Percentiles rank a stretch among this genome's conserved stretches.
Evolutionary conservation across 192 early-diverging fungal species (phyloP).

Genomic region (Glomus cerebriforme): DNA sequence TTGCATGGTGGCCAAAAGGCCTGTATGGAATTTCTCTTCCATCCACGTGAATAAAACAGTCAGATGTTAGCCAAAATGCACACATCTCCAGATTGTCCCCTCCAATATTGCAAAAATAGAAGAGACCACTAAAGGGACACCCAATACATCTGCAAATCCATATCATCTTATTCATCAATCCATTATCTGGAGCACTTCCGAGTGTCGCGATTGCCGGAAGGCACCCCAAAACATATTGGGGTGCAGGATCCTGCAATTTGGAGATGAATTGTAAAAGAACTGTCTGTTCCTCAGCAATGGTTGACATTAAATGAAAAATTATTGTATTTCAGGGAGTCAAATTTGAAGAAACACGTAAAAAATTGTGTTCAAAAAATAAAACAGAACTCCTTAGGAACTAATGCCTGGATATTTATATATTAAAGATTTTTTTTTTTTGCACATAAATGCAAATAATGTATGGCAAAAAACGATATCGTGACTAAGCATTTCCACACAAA

Average conservation of each 20-base stretch:
- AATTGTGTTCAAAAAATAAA: too few relatives aligned
- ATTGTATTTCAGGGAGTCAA: too few relatives aligned
- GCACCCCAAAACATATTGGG: not conserved
- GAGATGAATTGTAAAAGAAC: too few relatives aligned
- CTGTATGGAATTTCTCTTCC: not conserved
- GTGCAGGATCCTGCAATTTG: constrained; percentile 1
- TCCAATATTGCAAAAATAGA: not conserved
- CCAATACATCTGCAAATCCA: not conserved
- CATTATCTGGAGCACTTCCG: not conserved
- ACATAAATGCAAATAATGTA: too few relatives aligned
- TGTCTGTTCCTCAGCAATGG: too few relatives aligned
- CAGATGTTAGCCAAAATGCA: not conserved
- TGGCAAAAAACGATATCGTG: too few relatives aligned
- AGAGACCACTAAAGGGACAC: not conserved
- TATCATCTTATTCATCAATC: not conserved
- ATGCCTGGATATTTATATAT: too few relatives aligned
- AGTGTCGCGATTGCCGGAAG: not conserved
- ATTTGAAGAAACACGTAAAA: too few relatives aligned
- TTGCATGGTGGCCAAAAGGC: not conserved
- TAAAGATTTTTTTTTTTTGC: too few relatives aligned
- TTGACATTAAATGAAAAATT: too few relatives aligned
- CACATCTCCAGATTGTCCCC: not conserved
- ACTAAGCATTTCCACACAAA: too few relatives aligned
- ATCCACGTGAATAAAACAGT: not conserved
- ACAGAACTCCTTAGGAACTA: too few relatives aligned